phyloP scores from a whole-genome alignment of 2,329 filamentous ascomycete species.

The Aureobasidium sp. region DNA sequence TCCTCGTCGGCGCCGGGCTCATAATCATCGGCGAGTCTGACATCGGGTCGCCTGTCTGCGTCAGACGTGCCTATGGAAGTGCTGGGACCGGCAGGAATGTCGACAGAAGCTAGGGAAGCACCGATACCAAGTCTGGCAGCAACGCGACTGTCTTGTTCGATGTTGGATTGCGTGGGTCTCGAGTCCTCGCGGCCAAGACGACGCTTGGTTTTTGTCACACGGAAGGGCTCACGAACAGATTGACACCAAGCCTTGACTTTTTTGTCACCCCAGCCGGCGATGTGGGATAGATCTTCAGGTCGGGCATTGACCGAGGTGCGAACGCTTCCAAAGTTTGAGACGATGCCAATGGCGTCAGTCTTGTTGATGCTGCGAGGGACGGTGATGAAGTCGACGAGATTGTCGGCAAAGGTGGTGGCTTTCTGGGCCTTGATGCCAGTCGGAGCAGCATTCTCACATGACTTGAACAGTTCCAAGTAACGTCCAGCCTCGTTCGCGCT shows the following conservation, averaged over 20 bases:
- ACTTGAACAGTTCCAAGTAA: constrained; percentile 92
- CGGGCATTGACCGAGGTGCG: constrained; percentile 79
- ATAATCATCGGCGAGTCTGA: constrained; percentile 24
- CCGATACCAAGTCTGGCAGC: constrained; percentile 24
- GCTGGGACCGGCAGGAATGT: constrained; percentile 16
- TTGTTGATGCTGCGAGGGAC: constrained; percentile 87
- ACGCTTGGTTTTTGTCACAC: constrained; percentile 58
- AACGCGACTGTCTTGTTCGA: constrained; percentile 17
- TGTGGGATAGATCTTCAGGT: constrained; percentile 71
- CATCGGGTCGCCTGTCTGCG: constrained; percentile 28
- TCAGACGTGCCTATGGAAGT: constrained; percentile 18
- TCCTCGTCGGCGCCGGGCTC: constrained; percentile 35
- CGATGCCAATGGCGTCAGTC: constrained; percentile 81
- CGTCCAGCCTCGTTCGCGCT: constrained; percentile 85
- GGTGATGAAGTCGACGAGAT: constrained; percentile 86
- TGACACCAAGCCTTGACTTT: constrained; percentile 83
- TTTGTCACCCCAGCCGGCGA: constrained; percentile 92
- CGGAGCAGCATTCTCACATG: constrained; percentile 77
- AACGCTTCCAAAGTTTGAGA: constrained; percentile 86
- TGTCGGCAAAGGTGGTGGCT: constrained; percentile 73
- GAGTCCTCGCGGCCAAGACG: constrained; percentile 30
- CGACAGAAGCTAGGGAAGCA: constrained; percentile 19
- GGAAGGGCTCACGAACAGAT: constrained; percentile 77
- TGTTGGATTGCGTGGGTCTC: constrained; percentile 17
- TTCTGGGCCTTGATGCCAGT: constrained; percentile 79